Conservation (phyloP, 306 rosid species). For the Macrotyloma uniflorum region DNA sequence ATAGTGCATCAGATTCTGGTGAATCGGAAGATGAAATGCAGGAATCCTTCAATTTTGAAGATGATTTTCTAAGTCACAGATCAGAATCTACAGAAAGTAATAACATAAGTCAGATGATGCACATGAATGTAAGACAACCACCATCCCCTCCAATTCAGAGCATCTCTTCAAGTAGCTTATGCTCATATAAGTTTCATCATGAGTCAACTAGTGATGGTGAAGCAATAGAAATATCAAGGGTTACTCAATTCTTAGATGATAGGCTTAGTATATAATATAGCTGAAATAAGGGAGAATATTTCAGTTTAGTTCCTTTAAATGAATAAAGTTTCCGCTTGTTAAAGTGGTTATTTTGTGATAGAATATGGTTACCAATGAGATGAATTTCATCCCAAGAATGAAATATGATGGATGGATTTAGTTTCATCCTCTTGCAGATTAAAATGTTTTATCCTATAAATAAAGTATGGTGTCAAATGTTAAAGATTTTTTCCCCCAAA, state of each 20-base stretch:
- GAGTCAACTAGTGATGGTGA: slow-evolving; percentile 26
- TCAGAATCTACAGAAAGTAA: slow-evolving; percentile 16
- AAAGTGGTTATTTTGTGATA: slow-evolving; percentile 31
- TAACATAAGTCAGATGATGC: slow-evolving; percentile 7
- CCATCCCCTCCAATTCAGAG: slow-evolving; percentile 54
- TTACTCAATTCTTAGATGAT: slow-evolving; percentile 25
- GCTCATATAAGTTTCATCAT: slow-evolving; percentile 17
- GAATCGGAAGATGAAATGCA: slow-evolving; percentile 38
- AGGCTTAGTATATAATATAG: background rate
- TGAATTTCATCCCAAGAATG: background rate
- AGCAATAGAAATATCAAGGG: slow-evolving; percentile 15
- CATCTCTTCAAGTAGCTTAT: slow-evolving; percentile 35
- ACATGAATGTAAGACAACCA: slow-evolving; percentile 34
- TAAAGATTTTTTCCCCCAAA: background rate
- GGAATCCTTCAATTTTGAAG: slow-evolving; percentile 25
- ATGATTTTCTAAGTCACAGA: slow-evolving; percentile 7
- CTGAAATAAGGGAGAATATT: slow-evolving; percentile 1
- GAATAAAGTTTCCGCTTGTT: slow-evolving; percentile 37
- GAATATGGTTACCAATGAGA: background rate
- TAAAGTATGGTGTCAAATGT: background rate
- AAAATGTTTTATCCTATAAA: background rate
- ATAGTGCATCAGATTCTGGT: slow-evolving; percentile 35
- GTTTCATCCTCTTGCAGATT: background rate
- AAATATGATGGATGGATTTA: background rate
- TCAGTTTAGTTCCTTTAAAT: slow-evolving; percentile 8